These are phyloP conservation scores for Aspergillus neotritici DNA, from an alignment of 2,329 filamentous ascomycete species.

Conservation along the genomic window DNA sequence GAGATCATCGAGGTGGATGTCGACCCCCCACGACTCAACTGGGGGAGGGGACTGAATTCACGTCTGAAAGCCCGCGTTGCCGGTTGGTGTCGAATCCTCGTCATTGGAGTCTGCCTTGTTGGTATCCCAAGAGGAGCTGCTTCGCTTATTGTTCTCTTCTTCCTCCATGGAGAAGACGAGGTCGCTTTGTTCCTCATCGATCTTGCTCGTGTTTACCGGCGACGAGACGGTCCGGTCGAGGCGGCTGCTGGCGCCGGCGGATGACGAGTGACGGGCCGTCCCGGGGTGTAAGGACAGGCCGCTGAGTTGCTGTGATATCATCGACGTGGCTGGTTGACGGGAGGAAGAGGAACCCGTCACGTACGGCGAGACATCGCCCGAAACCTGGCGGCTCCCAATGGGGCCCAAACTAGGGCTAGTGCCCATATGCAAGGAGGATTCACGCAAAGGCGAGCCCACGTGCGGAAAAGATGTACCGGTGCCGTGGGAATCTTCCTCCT, in stretches of 20 bases:
- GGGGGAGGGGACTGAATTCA: conserved; percentile 2
- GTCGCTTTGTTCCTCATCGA: conserved; percentile 46
- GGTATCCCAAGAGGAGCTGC: conserved; percentile 30
- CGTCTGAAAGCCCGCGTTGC: conserved; percentile 15
- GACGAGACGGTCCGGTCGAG: conserved; percentile 44
- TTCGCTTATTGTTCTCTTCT: conserved; percentile 43
- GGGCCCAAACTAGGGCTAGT: conserved; percentile 49
- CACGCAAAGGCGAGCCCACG: conserved; percentile 61
- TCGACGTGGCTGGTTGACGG: conserved; percentile 54
- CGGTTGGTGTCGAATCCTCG: conserved; percentile 19
- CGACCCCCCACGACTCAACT: too few species aligned
- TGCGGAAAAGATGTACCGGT: conserved; percentile 51
- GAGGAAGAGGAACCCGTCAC: conserved; percentile 47
- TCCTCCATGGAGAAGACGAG: conserved; percentile 49
- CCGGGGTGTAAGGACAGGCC: conserved; percentile 41
- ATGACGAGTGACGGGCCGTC: conserved; percentile 33
- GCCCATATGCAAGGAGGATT: conserved; percentile 50
- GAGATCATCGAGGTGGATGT: too few species aligned
- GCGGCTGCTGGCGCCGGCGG: conserved; percentile 27
- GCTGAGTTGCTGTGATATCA: conserved; percentile 55
- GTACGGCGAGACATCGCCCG: conserved; percentile 47
- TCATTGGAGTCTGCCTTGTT: conserved; percentile 29
- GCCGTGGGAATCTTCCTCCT: conserved; percentile 45
- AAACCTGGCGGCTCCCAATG: conserved; percentile 43
- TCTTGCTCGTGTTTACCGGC: conserved; percentile 41